Evolutionary conservation across 106 monocot genomes (phyloP), one percentile per base, ranked within the genome.

Genomic region (Dendrobium officinale): DNA sequence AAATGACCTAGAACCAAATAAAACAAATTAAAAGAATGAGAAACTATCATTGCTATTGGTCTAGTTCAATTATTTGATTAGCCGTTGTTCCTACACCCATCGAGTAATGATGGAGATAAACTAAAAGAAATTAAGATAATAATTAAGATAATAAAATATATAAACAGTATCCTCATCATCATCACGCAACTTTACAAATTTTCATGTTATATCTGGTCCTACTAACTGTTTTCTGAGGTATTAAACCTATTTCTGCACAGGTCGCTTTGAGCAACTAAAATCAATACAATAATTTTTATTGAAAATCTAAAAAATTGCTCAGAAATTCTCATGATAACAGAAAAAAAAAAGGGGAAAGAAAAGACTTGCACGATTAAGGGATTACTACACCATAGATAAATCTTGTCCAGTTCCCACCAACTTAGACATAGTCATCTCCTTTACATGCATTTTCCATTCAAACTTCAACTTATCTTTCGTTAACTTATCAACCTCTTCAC

Each of bases 351-450:
- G 13, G 22, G 24, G 26, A 24, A 66, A 66, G 40, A 11, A 51
- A 13, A 37, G 37, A 37, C 3, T 37, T 37, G 37, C 37, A 37
- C 37, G 51, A 51, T 48, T 48, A 48, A 10, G 51, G 51, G 13
- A 51, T 51, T 75, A 44, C 74, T n/a, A 43, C 43, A 75, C 74
- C 49, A 4, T 86, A n/a, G 56, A 24, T 72, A 91, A 55, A 42
- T 42, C 27, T 26, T 96, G 84, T 44, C 89, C 89, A 42, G 91
- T 93, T 81, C 95, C 95, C 20, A 82, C 78, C 91, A 91, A 93
- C 64, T 88, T 88, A 24, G 91, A 89, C 58, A 67, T 81, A 82
- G 83, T 58, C 78, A 84, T 85, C 44, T 77, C 81, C 82, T 67
- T 55, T 73, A 82, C 85, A 86, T 88, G 86, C 73, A 89, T 86